These are phyloP conservation scores for Globisporangium recalcitrans DNA, from an alignment of 352 stramenopile genomes.

Conservation along the genomic window DNA sequence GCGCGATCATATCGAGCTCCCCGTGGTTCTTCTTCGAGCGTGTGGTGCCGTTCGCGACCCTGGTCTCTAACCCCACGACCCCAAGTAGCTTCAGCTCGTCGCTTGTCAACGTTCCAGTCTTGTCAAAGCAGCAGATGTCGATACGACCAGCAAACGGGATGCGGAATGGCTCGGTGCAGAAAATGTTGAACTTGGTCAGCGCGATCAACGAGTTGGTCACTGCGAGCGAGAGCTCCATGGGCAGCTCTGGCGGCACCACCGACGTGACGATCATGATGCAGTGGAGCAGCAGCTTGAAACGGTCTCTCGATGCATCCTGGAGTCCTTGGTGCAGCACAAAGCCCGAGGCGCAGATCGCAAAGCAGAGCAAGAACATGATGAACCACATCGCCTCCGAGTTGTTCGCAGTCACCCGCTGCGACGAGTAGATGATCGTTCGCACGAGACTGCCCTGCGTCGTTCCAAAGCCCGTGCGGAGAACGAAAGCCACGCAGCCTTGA, in stretches of 20 bases:
- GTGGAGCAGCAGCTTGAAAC: slow-evolving; percentile 91
- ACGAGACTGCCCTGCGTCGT: slow-evolving; percentile 93
- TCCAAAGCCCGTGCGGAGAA: slow-evolving; percentile 91
- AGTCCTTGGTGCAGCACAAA: slow-evolving; percentile 76
- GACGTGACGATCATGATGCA: slow-evolving; percentile 95
- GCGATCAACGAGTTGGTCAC: slow-evolving; percentile 91
- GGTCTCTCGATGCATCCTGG: slow-evolving; percentile 46
- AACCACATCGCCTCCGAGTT: slow-evolving; percentile 91
- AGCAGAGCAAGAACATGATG: slow-evolving; percentile 89
- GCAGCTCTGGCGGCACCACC: slow-evolving; percentile 93
- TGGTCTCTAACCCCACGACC: slow-evolving; percentile 24
- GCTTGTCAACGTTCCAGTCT: slow-evolving; percentile 93
- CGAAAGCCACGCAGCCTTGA: slow-evolving; percentile 81
- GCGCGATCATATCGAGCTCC: slow-evolving; percentile 29
- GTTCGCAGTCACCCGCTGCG: slow-evolving; percentile 88
- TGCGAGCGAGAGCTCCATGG: slow-evolving; percentile 92
- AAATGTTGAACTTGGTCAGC: slow-evolving; percentile 87
- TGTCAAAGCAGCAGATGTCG: slow-evolving; percentile 93
- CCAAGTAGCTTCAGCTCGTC: slow-evolving; percentile 81
- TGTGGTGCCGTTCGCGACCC: not conserved
- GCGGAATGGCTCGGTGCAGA: slow-evolving; percentile 93
- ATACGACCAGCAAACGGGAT: slow-evolving; percentile 92
- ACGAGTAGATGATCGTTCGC: slow-evolving; percentile 92
- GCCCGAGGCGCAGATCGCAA: slow-evolving; percentile 79
- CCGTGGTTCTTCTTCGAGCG: slow-evolving; percentile 3